A percentile compares a stretch with the other conserved stretches of the same genome.
phyloP scores from a whole-genome alignment of 129 eudicot genomes.

The Arctium lappa region DNA sequence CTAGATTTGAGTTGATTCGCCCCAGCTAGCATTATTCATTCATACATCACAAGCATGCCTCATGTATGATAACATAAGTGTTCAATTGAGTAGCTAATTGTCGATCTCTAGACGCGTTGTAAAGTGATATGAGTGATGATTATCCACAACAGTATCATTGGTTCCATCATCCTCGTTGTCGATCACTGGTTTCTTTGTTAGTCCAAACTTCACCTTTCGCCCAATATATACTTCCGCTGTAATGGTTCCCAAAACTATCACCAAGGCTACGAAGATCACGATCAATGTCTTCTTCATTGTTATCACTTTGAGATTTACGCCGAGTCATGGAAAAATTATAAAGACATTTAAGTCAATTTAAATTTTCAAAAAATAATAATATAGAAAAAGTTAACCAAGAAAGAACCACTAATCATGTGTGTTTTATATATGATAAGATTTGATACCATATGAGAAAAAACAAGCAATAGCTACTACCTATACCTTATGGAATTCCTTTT shows the following conservation, averaged over 20 bases:
- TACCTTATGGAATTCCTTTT: conserved; percentile 1
- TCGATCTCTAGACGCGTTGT: conserved; percentile 1
- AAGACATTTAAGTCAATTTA: background rate
- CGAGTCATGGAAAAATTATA: background rate
- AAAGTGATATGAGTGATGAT: conserved; percentile 6
- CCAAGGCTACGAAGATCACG: conserved; percentile 5
- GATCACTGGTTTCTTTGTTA: background rate
- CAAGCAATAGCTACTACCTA: background rate
- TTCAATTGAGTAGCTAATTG: background rate
- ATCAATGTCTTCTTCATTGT: conserved; percentile 13
- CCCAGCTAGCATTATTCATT: background rate
- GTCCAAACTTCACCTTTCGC: conserved; percentile 11
- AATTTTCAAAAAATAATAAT: background rate
- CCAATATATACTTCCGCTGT: conserved; percentile 9
- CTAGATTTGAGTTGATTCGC: background rate
- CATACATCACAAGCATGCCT: background rate
- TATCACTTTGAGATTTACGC: background rate
- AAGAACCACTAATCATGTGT: background rate
- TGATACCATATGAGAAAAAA: background rate
- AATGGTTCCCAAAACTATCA: background rate
- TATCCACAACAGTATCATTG: background rate
- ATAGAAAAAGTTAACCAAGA: background rate
- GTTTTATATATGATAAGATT: background rate
- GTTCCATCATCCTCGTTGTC: background rate
- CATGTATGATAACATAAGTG: background rate